Base-by-base conservation (phyloP, 768 basidiomycete genomes). In the Phaeolepiota aurea region DNA sequence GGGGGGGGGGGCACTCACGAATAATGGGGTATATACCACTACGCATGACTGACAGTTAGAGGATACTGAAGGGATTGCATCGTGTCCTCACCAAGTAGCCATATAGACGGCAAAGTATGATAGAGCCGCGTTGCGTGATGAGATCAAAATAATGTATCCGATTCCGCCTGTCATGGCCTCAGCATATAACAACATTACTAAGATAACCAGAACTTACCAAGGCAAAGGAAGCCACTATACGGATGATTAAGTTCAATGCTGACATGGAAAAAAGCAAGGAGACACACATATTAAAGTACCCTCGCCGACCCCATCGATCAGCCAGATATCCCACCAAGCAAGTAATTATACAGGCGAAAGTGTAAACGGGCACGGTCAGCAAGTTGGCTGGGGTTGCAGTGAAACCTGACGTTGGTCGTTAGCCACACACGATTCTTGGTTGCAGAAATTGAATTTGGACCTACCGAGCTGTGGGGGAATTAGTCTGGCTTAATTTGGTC, bases 1-100 rank as follows among this genome's bases (percentile, higher is more conserved):
- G 7, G 25, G 25, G n/a, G 25, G 25, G n/a, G n/a, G 7, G 25
- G 40, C 1, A 49, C 78, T 74, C 53, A 79, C 82, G 69, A 46
- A 87, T 78, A 21, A 76, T 66, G 3, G 84, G 82, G 54, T 83
- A 87, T 42, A 87, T 86, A 5, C 86, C 85, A 48, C 79, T 78
- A 40, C 12, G 32, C 3, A 32, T 7, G 10, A 19, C 15, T 16
- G 18, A 42, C 28, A 19, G 32, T 40, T 14, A 16, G 18, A 28
- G 10, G 19, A 3, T 11, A 21, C 9, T 11, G 7, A 21, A 12
- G 33, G 31, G 11, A 28, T 16, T 34, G 53, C 74, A 56, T 44
- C n/a, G n/a, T n/a, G n/a, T n/a, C n/a, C n/a, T n/a, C n/a, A 79
- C 79, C 74, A 76, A 36, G 83, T 75, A 5, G 84, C 82, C 50